Conservation (phyloP, 495 filamentous ascomycete genomes). For the Aspergillus homomorphus region DNA sequence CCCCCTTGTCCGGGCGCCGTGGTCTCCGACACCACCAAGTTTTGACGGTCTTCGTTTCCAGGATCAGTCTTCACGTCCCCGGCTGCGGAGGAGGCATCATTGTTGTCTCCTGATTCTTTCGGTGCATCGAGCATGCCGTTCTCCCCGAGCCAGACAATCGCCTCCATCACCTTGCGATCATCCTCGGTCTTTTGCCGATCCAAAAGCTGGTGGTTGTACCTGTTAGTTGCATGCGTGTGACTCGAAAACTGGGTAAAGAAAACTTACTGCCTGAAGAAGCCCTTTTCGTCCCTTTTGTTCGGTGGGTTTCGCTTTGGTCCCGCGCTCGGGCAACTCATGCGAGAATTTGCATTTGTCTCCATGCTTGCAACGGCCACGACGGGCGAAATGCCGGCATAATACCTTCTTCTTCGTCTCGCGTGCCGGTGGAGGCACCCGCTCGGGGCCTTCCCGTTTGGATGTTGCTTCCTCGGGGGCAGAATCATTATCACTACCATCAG, state of each 20-base stretch:
- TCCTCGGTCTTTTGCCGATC: slow-evolving; percentile 47
- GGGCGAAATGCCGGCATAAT: slow-evolving; percentile 49
- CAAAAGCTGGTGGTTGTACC: slow-evolving; percentile 35
- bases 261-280: slow-evolving; percentile 51
- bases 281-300: slow-evolving; percentile 43
- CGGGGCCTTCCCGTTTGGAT: slow-evolving; percentile 40
- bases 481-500: slow-evolving; percentile 34
- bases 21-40: background rate
- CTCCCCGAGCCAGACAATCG: slow-evolving; percentile 44
- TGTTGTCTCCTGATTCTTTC: background rate
- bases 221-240: slow-evolving; percentile 14
- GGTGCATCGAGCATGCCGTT: slow-evolving; percentile 27
- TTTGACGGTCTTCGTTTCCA: background rate
- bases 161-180: slow-evolving; percentile 42
- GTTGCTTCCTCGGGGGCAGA: slow-evolving; percentile 42
- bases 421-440: slow-evolving; percentile 40
- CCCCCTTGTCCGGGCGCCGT: slow-evolving; percentile 1
- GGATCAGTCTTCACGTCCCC: slow-evolving; percentile 1
- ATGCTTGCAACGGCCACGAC: slow-evolving; percentile 42
- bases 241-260: background rate
- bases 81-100: background rate
- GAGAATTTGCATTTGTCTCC: slow-evolving; percentile 47
- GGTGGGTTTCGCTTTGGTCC: slow-evolving; percentile 28
- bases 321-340: slow-evolving; percentile 39
- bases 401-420: slow-evolving; percentile 36